Base-by-base conservation (phyloP, 2,329 filamentous ascomycete genomes). In the Xylaria sp. region DNA sequence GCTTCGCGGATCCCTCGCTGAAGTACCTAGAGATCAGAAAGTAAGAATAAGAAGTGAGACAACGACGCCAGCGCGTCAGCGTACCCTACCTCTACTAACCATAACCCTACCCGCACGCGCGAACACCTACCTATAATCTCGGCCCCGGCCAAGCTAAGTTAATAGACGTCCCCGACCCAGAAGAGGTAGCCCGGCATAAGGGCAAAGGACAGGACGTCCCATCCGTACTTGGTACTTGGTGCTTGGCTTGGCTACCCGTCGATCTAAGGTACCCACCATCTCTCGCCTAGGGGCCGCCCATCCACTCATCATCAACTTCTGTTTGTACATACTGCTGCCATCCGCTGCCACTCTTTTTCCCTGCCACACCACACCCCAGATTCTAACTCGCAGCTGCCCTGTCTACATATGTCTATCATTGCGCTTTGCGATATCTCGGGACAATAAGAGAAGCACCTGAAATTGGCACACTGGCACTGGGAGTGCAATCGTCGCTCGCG, bases 381-480 rank as follows among this genome's bases (percentile, higher is more conserved):
- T 66, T 65, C 61, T 61, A 63, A 62, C 59, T 63, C 55, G 61
- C 61, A 61, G 62, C 58, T 56, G 56, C 54, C 64, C 63, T 57
- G 64, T 63, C 60, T 54, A n/a, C n/a, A n/a, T 58, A 57, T 61
- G 54, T 56, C 60, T 60, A 65, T 57, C 53, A 57, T 57, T 56
- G 51, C 49, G 50, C 41, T 57, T 57, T 53, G 48, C 53, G 51
- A 60, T 61, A 49, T 59, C 47, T 40, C 47, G 50, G 52, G 44
- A 41, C 29, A 50, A 52, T 50, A 55, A 52, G 43, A 55, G 53
- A 43, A 50, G 21, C 50, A 56, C 49, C 50, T 60, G 52, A 58
- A 58, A 56, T 50, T 44, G n/a, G n/a, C n/a, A n/a, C n/a, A n/a
- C n/a, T n/a, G n/a, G n/a, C n/a, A n/a, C n/a, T n/a, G n/a, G n/a